Percentiles rank a stretch among this genome's conserved stretches.
phyloP scores from a whole-genome alignment of 2,329 filamentous ascomycete species.

The Corynespora cassiicola region DNA sequence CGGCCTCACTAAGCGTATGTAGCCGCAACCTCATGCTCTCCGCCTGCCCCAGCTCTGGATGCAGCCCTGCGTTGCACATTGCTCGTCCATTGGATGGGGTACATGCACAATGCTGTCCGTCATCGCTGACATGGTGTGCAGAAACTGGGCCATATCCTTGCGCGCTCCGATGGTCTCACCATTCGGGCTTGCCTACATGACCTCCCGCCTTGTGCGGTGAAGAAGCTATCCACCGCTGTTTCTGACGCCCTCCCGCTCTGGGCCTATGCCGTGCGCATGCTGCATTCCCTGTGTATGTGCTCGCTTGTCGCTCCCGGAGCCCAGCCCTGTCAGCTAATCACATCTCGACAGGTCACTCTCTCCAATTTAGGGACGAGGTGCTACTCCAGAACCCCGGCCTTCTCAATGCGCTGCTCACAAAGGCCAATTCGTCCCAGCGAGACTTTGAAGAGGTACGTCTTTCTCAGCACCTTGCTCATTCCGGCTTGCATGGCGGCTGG shows the following conservation, averaged over 20 bases:
- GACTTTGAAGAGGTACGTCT: conserved; percentile 38
- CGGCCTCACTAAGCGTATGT: conserved; percentile 58
- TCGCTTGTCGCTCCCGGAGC: conserved; percentile 1
- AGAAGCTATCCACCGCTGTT: conserved; percentile 49
- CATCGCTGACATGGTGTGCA: conserved; percentile 35
- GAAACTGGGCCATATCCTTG: conserved; percentile 45
- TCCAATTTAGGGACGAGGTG: conserved; percentile 37
- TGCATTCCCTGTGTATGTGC: conserved; percentile 56
- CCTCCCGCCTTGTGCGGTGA: conserved; percentile 57
- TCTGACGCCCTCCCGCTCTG: conserved; percentile 59
- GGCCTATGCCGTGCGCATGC: conserved; percentile 57
- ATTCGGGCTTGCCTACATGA: conserved; percentile 54
- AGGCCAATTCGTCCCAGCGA: conserved; percentile 34
- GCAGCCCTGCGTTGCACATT: conserved; percentile 15
- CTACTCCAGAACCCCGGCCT: conserved; percentile 37
- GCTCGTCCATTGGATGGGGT: conserved; percentile 26
- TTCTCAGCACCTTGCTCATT: neutral
- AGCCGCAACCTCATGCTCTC: conserved; percentile 13
- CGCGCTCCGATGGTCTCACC: conserved; percentile 35
- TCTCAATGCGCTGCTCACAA: conserved; percentile 39
- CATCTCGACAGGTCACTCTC: conserved; percentile 31
- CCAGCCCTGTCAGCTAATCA: conserved; percentile 18
- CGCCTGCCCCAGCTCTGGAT: conserved; percentile 8
- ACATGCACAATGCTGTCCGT: conserved; percentile 23
- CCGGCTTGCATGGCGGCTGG: neutral